Evolutionary conservation across 2,329 filamentous ascomycete species (phyloP).

Genomic region (Bertia moriformis): DNA sequence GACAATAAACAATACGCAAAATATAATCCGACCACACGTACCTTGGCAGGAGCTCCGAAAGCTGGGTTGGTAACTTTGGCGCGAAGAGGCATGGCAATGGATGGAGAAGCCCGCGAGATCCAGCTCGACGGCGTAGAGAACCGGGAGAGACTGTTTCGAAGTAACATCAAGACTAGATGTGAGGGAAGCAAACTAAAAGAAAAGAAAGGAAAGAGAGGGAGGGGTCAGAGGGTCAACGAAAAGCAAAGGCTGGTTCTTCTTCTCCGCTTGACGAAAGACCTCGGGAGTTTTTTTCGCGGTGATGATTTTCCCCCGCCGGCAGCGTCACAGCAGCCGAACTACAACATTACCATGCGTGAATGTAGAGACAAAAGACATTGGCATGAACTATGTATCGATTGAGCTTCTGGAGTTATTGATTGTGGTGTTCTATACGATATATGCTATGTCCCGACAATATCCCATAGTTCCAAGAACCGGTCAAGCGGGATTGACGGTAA

Average conservation of each 20-base stretch:
- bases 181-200: not conserved
- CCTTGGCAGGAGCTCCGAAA: conserved; percentile 26
- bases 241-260: conserved; percentile 7
- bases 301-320: conserved; percentile 7
- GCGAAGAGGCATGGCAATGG: conserved; percentile 39
- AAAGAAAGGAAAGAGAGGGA: not conserved
- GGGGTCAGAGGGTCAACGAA: conserved; percentile 2
- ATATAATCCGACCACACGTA: conserved; percentile 10
- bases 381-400: too few species aligned
- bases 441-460: too few species aligned
- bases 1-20: not conserved
- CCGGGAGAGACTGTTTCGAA: conserved; percentile 19
- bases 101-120: conserved; percentile 21
- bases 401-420: too few species aligned
- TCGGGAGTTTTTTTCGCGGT: conserved; percentile 12
- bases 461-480: too few species aligned
- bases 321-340: not conserved
- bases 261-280: conserved; percentile 11
- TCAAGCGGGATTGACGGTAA: too few species aligned
- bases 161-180: conserved; percentile 21
- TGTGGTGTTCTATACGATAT: too few species aligned
- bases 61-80: conserved; percentile 38
- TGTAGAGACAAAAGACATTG: too few species aligned
- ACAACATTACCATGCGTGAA: conserved; percentile 5
- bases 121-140: conserved; percentile 25